These are phyloP conservation scores for Dactylellina haptotyla DNA, from an alignment of 2,329 filamentous ascomycete species.

Conservation along the genomic window DNA sequence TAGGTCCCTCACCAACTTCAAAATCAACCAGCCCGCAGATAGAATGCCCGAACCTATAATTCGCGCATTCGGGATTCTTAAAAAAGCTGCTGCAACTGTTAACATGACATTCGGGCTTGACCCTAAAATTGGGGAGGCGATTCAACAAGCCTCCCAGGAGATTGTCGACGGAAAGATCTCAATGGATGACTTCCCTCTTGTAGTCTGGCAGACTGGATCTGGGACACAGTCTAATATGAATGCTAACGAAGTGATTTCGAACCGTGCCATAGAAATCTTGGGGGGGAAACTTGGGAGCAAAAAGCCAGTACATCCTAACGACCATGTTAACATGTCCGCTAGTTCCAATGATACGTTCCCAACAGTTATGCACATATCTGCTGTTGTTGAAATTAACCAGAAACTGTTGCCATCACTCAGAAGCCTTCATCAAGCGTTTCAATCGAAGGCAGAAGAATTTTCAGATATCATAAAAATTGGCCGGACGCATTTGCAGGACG, in stretches of 20 bases:
- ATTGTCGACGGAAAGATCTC: conserved; percentile 75
- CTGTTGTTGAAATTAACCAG: conserved; percentile 89
- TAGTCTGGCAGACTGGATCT: conserved; percentile 99
- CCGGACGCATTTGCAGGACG: conserved; percentile 95
- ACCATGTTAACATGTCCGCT: conserved; percentile 99
- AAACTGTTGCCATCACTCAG: conserved; percentile 83
- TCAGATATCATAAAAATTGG: conserved; percentile 99
- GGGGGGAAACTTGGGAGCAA: conserved; percentile 94
- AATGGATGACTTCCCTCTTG: conserved; percentile 83
- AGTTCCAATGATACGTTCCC: conserved; percentile 99
- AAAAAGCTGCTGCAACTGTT: conserved; percentile 93
- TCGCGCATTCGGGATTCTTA: conserved; percentile 93
- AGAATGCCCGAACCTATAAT: conserved; percentile 95
- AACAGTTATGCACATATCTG: conserved; percentile 99
- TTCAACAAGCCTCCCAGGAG: conserved; percentile 92
- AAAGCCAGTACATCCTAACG: conserved; percentile 98
- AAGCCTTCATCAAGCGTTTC: conserved; percentile 82
- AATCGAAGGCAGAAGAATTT: conserved; percentile 89
- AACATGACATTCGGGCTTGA: conserved; percentile 96
- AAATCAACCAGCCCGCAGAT: conserved; percentile 98
- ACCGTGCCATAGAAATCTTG: conserved; percentile 97
- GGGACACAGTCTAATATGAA: conserved; percentile 99
- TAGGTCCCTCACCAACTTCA: conserved; percentile 91
- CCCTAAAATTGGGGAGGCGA: conserved; percentile 87
- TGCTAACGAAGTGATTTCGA: conserved; percentile 99